Base-by-base conservation (phyloP, 108 stramenopile species). In the Nannochloropsis granulata region DNA sequence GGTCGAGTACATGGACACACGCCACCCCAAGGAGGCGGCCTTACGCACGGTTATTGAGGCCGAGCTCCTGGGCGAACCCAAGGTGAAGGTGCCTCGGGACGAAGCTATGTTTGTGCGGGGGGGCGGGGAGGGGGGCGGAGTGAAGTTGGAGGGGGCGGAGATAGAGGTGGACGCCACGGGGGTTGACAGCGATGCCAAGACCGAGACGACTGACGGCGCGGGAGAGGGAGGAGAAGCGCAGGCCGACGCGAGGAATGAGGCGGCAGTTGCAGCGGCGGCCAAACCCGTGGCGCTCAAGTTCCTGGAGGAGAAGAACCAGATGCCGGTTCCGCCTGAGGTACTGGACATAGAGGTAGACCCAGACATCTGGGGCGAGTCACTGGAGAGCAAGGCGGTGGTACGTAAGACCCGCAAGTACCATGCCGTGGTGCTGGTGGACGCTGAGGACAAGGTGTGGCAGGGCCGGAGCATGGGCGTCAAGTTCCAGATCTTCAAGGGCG, bases 261-360 rank as follows among this genome's bases (percentile, higher is more conserved):
- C 25, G 42, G 10, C 71, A 79, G 12, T 78, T 79, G 83, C 83
- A 44, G 42, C 78, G 34, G 56, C n/a, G 21, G 16, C 2, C 0
- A 71, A n/a, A n/a, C 56, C 44, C 25, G 25, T 85, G 44, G 84
- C 80, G 44, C 24, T 85, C 16, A 85, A 85, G 45, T 80, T 80
- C 25, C 79, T 45, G 25, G 84, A 80, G 12, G 79, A 79, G 34
- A 81, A 45, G 43, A 85, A 81, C 80, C 79, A 80, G 45, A 45
- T 80, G 24, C 80, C 80, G 44, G 80, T 81, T 44, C 84, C 84
- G 10, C 45, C 80, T 3, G 43, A 79, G 44, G 80, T 80, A 23
- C 45, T 43, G 12, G 80, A 80, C 19, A 56, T 85, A 56, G 84
- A 85, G 44, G 79, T 85, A 25, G 84, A 85, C 56, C 56, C 56